Evolutionary conservation across 345 rosid species (phyloP).

Genomic region (Lumnitzera racemosa): DNA sequence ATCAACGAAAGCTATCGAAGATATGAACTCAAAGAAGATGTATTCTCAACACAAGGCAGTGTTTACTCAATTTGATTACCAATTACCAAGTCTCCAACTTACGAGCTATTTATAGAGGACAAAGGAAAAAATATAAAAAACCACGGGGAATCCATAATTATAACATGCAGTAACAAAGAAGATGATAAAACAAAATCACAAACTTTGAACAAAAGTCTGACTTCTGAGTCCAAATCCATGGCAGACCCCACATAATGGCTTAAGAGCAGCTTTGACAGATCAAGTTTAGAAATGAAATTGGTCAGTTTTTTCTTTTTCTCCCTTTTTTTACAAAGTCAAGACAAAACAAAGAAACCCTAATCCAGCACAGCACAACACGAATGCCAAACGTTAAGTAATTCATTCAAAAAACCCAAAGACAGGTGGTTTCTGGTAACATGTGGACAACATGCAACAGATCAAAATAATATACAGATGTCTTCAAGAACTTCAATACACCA

Average conservation of each 20-base stretch:
- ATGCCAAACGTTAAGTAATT: neutral
- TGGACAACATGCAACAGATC: conserved; percentile 21
- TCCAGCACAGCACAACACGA: neutral
- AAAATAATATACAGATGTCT: conserved; percentile 4
- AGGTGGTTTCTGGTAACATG: conserved; percentile 10
- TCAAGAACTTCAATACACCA: neutral
- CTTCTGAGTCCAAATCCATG: neutral
- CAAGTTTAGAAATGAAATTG: conserved; percentile 3
- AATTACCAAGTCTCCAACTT: no score
- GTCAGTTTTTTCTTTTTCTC: neutral
- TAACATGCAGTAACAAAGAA: no score
- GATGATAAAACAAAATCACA: no score
- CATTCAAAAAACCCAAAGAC: conserved; percentile 7
- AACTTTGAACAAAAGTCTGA: neutral
- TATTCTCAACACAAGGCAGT: no score
- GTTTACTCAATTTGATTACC: no score
- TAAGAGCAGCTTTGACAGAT: neutral
- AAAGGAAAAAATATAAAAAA: no score
- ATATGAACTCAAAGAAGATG: no score
- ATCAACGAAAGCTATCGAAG: no score
- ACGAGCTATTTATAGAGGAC: no score
- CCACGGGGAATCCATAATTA: no score
- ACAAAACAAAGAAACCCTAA: conserved; percentile 8
- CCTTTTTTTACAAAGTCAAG: no score
- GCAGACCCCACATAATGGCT: neutral